Percentiles rank a stretch among this genome's conserved stretches.
Conservation (phyloP, 139 green algal genomes). For the Tetradesmus lagerheimii region DNA sequence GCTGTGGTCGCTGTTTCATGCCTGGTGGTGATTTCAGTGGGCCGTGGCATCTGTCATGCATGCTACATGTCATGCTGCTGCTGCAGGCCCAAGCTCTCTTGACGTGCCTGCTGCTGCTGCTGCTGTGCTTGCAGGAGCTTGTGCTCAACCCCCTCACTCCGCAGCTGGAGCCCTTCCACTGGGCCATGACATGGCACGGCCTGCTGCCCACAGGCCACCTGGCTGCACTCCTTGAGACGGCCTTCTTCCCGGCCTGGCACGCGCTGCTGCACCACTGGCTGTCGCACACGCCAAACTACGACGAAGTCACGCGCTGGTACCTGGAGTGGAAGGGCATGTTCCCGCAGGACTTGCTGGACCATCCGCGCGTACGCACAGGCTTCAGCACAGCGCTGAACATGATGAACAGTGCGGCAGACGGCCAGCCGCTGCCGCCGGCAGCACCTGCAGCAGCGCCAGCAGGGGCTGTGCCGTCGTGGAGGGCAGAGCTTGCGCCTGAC, state of each 20-base stretch:
- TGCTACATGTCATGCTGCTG: too few relatives aligned
- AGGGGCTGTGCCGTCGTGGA: background rate
- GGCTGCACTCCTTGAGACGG: slow-evolving; percentile 73
- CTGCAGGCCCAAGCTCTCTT: background rate
- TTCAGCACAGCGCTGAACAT: slow-evolving; percentile 87
- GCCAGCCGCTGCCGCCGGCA: slow-evolving; percentile 41
- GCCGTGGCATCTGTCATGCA: too few relatives aligned
- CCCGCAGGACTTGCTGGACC: slow-evolving; percentile 72
- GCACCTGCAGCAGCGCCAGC: slow-evolving; percentile 1
- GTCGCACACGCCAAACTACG: slow-evolving; percentile 77
- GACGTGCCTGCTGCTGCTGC: background rate
- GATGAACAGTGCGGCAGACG: slow-evolving; percentile 91
- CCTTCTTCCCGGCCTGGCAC: slow-evolving; percentile 87
- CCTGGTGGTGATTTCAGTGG: too few relatives aligned
- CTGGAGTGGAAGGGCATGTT: slow-evolving; percentile 91
- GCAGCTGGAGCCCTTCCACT: slow-evolving; percentile 86
- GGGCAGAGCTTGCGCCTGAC: background rate
- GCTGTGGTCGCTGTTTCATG: too few relatives aligned
- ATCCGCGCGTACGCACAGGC: slow-evolving; percentile 80
- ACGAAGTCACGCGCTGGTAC: slow-evolving; percentile 96
- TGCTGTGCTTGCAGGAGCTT: slow-evolving; percentile 63
- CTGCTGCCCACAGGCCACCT: slow-evolving; percentile 72
- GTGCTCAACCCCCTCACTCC: slow-evolving; percentile 87
- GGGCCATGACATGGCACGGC: slow-evolving; percentile 86
- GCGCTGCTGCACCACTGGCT: slow-evolving; percentile 91